phyloP scores from a whole-genome alignment of 768 basidiomycete species.

The Mycena indigotica region DNA sequence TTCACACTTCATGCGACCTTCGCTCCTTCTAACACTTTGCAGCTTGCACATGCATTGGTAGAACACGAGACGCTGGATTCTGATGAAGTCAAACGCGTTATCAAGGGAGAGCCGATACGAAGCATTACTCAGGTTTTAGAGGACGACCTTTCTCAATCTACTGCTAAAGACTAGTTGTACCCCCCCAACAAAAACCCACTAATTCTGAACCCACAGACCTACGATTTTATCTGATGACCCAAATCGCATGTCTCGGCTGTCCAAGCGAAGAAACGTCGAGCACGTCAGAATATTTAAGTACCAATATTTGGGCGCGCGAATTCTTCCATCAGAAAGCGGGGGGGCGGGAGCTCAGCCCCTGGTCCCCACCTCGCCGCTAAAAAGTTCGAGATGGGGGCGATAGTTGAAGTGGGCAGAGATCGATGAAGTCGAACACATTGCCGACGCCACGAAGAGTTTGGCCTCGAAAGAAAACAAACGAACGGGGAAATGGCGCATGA shows the following conservation, averaged over 20 bases:
- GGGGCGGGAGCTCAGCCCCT: neutral
- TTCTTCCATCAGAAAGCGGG: neutral
- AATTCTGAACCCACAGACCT: no score
- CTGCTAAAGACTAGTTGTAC: conserved; percentile 13
- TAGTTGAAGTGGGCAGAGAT: no score
- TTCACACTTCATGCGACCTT: conserved; percentile 3
- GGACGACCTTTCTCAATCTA: conserved; percentile 48
- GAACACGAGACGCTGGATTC: conserved; percentile 92
- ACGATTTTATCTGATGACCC: neutral
- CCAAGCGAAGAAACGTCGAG: neutral
- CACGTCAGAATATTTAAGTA: neutral
- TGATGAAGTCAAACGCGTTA: conserved; percentile 84
- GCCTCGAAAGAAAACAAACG: conserved; percentile 2
- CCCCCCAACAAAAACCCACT: no score
- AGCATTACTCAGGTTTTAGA: conserved; percentile 66
- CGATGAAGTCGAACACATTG: neutral
- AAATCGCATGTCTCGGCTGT: neutral
- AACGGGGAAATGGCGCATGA: conserved; percentile 10
- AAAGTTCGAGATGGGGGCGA: no score
- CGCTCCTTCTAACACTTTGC: conserved; percentile 18
- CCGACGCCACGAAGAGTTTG: neutral
- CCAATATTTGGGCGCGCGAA: neutral
- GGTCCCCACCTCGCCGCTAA: neutral
- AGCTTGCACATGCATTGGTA: conserved; percentile 90
- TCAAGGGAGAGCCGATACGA: conserved; percentile 81